Base-by-base conservation (phyloP, 2,329 filamentous ascomycete species). In the Cladophialophora immunda region DNA sequence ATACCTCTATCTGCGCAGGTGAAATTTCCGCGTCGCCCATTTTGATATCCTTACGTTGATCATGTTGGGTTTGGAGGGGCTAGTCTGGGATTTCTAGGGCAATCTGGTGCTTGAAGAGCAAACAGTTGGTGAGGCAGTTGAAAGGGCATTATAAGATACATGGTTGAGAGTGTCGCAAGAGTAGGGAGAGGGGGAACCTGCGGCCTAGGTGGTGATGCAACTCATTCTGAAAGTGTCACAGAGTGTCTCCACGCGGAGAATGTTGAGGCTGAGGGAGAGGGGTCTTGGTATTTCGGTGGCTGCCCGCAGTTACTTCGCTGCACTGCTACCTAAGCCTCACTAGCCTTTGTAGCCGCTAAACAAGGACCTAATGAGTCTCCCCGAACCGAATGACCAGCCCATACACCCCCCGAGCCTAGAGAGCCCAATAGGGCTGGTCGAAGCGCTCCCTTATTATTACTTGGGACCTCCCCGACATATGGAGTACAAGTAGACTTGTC, bases 11-110 rank as follows among this genome's bases (percentile, higher is more conserved):
- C 36, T 64, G 56, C 55, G 65, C 50, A 38, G 60, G 15, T 22
- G 61, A 55, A 58, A 8, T 38, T 58, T 66, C 67, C 62, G 65
- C 60, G 58, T 62, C 66, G 36, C 38, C 27, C 41, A 58, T 53
- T 17, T 32, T 52, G 58, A 41, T 15, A 50, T 41, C 22, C 50
- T 58, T 45, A 45, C n/a, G 22, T n/a, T 54, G 47, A 22, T 68
- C 62, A 68, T 65, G 62, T 66, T 68, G 36, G 55, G 27, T 55
- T 45, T 27, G 57, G 59, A 25, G 30, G 38, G 15, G 36, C 29
- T n/a, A 47, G 7, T 22, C 41, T 32, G 41, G 27, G 41, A 34
- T 30, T 50, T 45, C 19, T 50, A 22, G 8, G 41, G 45, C 11
- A 22, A 4, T 22, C 38, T 32, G 17, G 41, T 25, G 6, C 17